Conservation (phyloP, 176 grass and related monocot species). For the Avena insularis region DNA sequence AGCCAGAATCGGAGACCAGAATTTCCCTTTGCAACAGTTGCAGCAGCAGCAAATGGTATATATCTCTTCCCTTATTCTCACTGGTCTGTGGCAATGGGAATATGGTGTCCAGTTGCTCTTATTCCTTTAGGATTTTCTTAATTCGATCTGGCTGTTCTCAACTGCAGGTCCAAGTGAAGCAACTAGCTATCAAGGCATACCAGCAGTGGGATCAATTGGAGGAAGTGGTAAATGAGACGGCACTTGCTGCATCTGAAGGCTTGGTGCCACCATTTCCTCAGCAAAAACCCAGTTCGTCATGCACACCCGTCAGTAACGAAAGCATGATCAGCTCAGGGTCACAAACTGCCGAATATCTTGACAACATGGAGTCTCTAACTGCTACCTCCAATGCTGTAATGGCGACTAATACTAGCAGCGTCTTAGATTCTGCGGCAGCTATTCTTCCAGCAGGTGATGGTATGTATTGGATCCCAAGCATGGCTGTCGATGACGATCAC, state of each 20-base stretch:
- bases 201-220: conserved; percentile 43
- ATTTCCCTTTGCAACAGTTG: conserved; percentile 4
- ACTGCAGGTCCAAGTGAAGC: conserved; percentile 40
- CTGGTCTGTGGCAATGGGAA: neutral
- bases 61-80: neutral
- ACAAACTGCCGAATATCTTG: conserved; percentile 34
- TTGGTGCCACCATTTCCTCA: neutral
- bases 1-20: conserved; percentile 10
- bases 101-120: neutral
- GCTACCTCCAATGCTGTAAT: conserved; percentile 36
- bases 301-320: conserved; percentile 23
- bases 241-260: conserved; percentile 11
- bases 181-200: conserved; percentile 37
- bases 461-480: conserved; percentile 37
- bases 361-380: conserved; percentile 31
- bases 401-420: neutral
- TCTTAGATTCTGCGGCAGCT: conserved; percentile 24
- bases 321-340: conserved; percentile 58
- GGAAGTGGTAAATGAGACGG: conserved; percentile 24
- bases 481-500: neutral
- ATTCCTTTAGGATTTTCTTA: neutral
- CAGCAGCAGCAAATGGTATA: conserved; percentile 40
- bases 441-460: conserved; percentile 22
- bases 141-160: neutral
- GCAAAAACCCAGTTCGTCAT: conserved; percentile 22